Base-by-base conservation (phyloP, 495 filamentous ascomycete genomes). In the Aspergillus campestris region DNA sequence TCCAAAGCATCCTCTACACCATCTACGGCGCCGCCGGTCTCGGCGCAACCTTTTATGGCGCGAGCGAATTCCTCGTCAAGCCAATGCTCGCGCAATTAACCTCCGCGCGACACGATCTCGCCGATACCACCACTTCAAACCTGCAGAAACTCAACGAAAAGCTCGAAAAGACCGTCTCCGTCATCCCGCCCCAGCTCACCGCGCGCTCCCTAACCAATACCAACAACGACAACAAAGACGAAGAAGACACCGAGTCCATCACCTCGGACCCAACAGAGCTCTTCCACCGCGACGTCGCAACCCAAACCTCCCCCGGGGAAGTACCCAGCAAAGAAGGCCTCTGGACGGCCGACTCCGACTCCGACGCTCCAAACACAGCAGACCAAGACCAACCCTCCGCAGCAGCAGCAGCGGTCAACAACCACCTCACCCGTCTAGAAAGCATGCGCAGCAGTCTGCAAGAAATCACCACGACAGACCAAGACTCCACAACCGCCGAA, bases 271-370 rank as follows among this genome's bases (percentile, higher is more conserved):
- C 87, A 0, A 84, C 86, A 2, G 87, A 94, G 59, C 79, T 95
- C 48, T 98, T 91, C 72, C 87, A 94, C 64, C 79, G 89, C 9
- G 91, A 96, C 52, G 74, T 88, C 35, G 88, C 83, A 18, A 88
- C 89, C 1, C 92, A 98, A 0, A 84, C 81, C 0, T 79, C 78
- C 0, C 45, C 18, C 18, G 18, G 18, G 2, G 18, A 24, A 4
- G 18, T 24, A 24, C 18, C 18, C 18, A 24, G 18, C 18, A 24
- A 24, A 24, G 18, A 24, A 24, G 18, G 18, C 18, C 18, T 24
- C 18, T 24, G 18, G 18, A 24, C 18, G 18, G 18, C 18, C 18
- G 18, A 24, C 18, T 24, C 18, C 2, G 18, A 24, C 18, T 24
- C 18, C 3, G 30, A 50, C n/a, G 31, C 10, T 13, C 33, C 44